Conservation (phyloP, 805 yeast genomes). For the Teunomyces gatunensis region DNA sequence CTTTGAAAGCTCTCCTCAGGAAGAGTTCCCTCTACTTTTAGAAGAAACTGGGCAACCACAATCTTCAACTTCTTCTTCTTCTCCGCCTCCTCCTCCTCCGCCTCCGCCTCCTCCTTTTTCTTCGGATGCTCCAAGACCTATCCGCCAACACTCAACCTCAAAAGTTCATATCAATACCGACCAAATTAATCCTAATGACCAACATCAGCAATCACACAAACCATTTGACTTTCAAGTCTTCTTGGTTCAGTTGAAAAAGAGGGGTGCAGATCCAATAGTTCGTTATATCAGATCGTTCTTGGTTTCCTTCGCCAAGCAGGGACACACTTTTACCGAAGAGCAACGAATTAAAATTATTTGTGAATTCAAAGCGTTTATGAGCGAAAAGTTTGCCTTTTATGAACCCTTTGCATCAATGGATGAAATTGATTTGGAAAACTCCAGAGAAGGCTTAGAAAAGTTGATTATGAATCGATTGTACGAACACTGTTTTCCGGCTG, state of each 20-base stretch:
- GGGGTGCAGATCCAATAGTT: conserved; percentile 84
- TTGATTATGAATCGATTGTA: conserved; percentile 86
- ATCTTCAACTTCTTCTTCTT: background rate
- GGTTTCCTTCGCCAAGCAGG: conserved; percentile 64
- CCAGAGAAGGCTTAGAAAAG: conserved; percentile 90
- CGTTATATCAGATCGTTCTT: conserved; percentile 83
- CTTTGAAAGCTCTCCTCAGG: conserved; percentile 14
- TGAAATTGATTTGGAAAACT: conserved; percentile 59
- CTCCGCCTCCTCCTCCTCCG: background rate
- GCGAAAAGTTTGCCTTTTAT: conserved; percentile 54
- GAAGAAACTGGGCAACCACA: background rate
- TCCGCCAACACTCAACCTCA: conserved; percentile 1
- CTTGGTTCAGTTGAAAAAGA: conserved; percentile 64
- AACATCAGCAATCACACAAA: conserved; percentile 40
- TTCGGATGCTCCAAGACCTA: background rate
- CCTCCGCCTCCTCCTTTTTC: background rate
- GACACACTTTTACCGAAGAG: conserved; percentile 57
- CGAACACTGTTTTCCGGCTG: conserved; percentile 76
- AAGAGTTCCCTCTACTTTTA: conserved; percentile 13
- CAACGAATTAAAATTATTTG: conserved; percentile 76
- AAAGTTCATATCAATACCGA: background rate
- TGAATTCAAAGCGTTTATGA: conserved; percentile 76
- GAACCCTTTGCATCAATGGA: conserved; percentile 73
- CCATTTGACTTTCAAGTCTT: conserved; percentile 85
- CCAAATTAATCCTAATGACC: conserved; percentile 27